Evolutionary conservation across 257 asterid genomes (phyloP).

Genomic region (Plectranthus barbatus): DNA sequence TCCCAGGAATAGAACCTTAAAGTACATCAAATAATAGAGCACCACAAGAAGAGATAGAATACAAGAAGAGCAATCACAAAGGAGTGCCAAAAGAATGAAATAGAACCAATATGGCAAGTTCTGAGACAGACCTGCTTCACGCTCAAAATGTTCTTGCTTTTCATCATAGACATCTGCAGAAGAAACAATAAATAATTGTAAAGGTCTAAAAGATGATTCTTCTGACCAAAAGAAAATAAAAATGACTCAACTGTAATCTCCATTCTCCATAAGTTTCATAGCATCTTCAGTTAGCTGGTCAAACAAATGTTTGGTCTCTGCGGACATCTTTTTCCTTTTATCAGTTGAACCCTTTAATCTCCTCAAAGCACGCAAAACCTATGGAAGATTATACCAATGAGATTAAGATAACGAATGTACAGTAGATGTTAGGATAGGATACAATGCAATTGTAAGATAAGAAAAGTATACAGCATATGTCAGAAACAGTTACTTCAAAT

Average conservation of each 20-base stretch:
- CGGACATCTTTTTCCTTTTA: conserved; percentile 83
- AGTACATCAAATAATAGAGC: background rate
- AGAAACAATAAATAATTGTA: conserved; percentile 5
- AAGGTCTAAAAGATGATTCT: conserved; percentile 5
- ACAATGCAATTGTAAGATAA: background rate
- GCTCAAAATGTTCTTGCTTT: conserved; percentile 72
- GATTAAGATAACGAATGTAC: background rate
- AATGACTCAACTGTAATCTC: conserved; percentile 72
- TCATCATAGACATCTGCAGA: conserved; percentile 86
- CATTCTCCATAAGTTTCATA: conserved; percentile 80
- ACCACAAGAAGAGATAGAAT: background rate
- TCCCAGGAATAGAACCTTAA: background rate
- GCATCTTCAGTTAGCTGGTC: conserved; percentile 98
- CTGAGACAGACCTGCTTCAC: conserved; percentile 76
- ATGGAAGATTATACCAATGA: conserved; percentile 7
- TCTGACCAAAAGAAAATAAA: background rate
- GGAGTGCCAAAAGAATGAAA: background rate
- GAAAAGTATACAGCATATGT: background rate
- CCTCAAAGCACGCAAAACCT: conserved; percentile 89
- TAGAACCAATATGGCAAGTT: conserved; percentile 4
- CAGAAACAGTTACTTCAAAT: background rate
- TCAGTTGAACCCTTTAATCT: conserved; percentile 87
- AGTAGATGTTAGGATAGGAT: background rate
- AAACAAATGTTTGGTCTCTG: conserved; percentile 62
- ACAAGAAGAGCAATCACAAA: background rate